Base-by-base conservation (phyloP, 169 alveolate genomes). In the Fabrea salina region DNA sequence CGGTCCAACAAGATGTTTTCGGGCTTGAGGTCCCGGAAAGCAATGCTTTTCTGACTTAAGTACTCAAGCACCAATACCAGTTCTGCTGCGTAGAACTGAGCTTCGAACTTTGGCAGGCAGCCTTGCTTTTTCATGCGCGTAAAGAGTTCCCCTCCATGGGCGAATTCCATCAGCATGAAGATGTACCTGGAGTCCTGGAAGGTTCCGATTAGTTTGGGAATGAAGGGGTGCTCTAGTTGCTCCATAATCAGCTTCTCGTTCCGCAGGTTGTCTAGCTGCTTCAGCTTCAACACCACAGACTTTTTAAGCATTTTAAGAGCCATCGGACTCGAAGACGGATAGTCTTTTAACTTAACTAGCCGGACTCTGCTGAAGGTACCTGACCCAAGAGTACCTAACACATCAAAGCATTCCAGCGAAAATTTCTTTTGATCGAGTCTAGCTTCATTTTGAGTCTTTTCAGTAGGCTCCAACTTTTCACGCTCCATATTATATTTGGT, bases 91-190 rank as follows among this genome's bases (percentile, higher is more conserved):
- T 93, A 95, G 84, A 93, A 93, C 39, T 90, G 89, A 47, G 98
- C 96, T 6, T 85, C 87, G 16, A 86, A 89, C 56, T 86, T 85
- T 22, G 91, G 92, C 47, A 93, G 88, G 67, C 91, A 88, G 35
- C 95, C 94, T 41, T 86, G 92, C 43, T 89, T 86, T 59, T 97
- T 89, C 77, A 95, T 77, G 51, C 93, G 90, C 5, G 97, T 93
- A 79, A 95, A 95, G 71, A 95, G 89, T 79, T 95, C 97, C 3
- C 97, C 97, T 22, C 97, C 97, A 19, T 89, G 82, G 56, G 94
- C 96, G 53, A 91, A 94, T 83, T 91, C 95, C 58, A 90, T 41
- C 41, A 86, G 85, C 59, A 92, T 79, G 79, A 83, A 86, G 43
- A 91, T 56, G 75, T 87, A 85, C 40, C 88, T 54, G 27, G 82